A percentile compares a stretch with the other conserved stretches of the same genome.
Conservation (phyloP, 441 rosid species). For the Hura crepitans region DNA sequence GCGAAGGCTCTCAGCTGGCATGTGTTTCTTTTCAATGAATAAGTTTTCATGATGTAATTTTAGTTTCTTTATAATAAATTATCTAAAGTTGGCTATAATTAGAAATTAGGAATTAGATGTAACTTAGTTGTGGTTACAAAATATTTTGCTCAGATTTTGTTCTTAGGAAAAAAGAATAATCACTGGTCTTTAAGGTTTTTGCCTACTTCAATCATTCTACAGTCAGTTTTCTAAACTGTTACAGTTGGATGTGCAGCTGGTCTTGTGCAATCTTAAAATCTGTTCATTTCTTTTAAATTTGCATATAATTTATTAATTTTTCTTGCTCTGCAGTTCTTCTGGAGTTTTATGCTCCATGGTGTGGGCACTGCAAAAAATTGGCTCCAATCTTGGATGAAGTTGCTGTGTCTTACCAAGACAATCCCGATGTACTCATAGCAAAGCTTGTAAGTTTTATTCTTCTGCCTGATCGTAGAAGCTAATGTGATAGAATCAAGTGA, state of each 20-base stretch:
- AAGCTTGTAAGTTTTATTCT: conserved; percentile 61
- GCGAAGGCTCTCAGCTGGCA: background rate
- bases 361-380: conserved; percentile 88
- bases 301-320: conserved; percentile 6
- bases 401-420: conserved; percentile 56
- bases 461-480: background rate
- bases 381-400: conserved; percentile 97
- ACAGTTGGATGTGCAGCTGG: background rate
- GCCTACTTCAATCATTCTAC: background rate
- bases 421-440: conserved; percentile 60
- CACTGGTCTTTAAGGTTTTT: background rate
- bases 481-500: background rate
- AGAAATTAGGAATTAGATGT: background rate
- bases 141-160: no score
- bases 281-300: background rate
- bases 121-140: background rate
- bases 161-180: background rate
- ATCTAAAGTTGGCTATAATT: background rate
- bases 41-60: background rate
- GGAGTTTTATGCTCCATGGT: conserved; percentile 98
- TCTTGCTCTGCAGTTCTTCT: conserved; percentile 56
- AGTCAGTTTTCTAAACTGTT: background rate
- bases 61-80: background rate
- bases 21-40: background rate
- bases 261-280: background rate